These are phyloP conservation scores for Diaporthe aspalathi DNA, from an alignment of 2,329 filamentous ascomycete species.

Conservation along the genomic window DNA sequence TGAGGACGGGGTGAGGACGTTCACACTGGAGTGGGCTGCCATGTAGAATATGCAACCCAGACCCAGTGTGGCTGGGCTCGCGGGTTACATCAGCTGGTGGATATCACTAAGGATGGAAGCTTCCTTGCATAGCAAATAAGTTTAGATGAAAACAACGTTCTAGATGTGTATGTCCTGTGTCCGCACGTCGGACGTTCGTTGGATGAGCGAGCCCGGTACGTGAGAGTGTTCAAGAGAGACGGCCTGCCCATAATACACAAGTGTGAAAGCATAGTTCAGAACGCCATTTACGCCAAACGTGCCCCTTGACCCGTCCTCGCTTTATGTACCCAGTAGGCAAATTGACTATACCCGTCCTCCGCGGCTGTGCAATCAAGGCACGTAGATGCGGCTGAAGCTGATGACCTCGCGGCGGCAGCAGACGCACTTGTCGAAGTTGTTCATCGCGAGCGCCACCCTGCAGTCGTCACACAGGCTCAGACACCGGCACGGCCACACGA, in stretches of 20 bases:
- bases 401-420: conserved; percentile 90
- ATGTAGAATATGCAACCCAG: conserved; percentile 68
- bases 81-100: too few relatives aligned
- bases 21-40: conserved; percentile 93
- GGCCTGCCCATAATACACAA: not conserved
- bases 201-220: not conserved
- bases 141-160: not conserved
- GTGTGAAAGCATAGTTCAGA: conserved; percentile 1
- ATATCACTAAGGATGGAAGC: not conserved
- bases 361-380: conserved; percentile 66
- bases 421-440: conserved; percentile 96
- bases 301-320: conserved; percentile 19
- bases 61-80: not conserved
- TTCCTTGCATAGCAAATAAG: conserved; percentile 3
- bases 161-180: not conserved
- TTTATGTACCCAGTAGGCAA: conserved; percentile 33
- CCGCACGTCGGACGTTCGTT: not conserved
- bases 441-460: conserved; percentile 91
- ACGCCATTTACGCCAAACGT: conserved; percentile 34
- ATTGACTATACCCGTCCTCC: not conserved
- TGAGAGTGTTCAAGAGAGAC: conserved; percentile 6
- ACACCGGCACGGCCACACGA: conserved; percentile 97
- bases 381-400: conserved; percentile 91
- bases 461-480: conserved; percentile 96
- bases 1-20: conserved; percentile 70